Evolutionary conservation across 441 rosid genomes (phyloP).

Genomic region (Euphorbia corollata): DNA sequence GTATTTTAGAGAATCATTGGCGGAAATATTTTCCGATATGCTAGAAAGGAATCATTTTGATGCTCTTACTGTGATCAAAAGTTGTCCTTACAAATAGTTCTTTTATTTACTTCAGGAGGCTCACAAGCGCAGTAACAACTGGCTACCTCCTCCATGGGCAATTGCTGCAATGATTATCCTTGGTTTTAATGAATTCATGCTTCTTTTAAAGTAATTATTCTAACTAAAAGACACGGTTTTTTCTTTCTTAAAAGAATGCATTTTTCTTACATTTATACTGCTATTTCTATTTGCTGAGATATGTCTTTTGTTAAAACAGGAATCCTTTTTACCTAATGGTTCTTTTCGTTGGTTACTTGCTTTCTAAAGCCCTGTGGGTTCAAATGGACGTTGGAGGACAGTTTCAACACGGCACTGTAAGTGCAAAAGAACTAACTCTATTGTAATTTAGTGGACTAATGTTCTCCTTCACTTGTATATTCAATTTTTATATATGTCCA

Average conservation of each 20-base stretch:
- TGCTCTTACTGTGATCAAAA: slow-evolving; percentile 6
- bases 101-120: slow-evolving; percentile 55
- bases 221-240: not conserved
- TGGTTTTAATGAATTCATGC: slow-evolving; percentile 79
- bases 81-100: not conserved
- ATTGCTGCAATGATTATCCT: slow-evolving; percentile 64
- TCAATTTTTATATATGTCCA: not conserved
- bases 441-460: not conserved
- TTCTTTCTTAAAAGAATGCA: not conserved
- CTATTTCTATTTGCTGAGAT: slow-evolving; percentile 10
- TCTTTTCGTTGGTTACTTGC: slow-evolving; percentile 54
- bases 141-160: slow-evolving; percentile 87
- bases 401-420: slow-evolving; percentile 74
- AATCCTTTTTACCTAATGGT: slow-evolving; percentile 74
- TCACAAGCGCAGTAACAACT: slow-evolving; percentile 53
- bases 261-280: slow-evolving; percentile 6
- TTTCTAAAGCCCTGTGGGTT: slow-evolving; percentile 76
- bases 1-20: not conserved
- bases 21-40: not conserved
- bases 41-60: not conserved
- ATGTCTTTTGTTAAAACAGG: slow-evolving; percentile 38
- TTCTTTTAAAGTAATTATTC: slow-evolving; percentile 53
- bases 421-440: slow-evolving; percentile 20
- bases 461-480: too few relatives aligned
- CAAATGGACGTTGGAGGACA: slow-evolving; percentile 62